Conservation (phyloP, 2,329 filamentous ascomycete genomes). For the Fusarium foetens region DNA sequence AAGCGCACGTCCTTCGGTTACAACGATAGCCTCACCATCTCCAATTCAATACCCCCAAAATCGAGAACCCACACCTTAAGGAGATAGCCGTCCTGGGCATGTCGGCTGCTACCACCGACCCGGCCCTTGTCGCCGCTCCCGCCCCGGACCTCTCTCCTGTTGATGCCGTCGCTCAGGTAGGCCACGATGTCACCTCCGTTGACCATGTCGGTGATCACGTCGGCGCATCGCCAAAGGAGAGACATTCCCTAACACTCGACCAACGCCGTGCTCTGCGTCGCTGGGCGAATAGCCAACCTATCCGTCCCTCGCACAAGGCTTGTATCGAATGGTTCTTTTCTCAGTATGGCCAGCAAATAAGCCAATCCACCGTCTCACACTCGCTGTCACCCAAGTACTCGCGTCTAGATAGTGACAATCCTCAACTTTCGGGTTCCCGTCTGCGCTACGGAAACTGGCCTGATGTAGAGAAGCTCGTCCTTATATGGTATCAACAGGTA, state of each 20-base stretch:
- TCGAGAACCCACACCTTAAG: slow-evolving; percentile 47
- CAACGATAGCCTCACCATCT: slow-evolving; percentile 52
- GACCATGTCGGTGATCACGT: slow-evolving; percentile 17
- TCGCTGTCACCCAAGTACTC: slow-evolving; percentile 71
- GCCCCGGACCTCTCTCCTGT: slow-evolving; percentile 46
- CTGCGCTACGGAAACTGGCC: slow-evolving; percentile 73
- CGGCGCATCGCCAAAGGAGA: slow-evolving; percentile 55
- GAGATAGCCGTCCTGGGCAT: slow-evolving; percentile 48
- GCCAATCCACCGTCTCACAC: slow-evolving; percentile 71
- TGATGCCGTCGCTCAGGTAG: slow-evolving; percentile 35
- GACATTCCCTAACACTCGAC: slow-evolving; percentile 70
- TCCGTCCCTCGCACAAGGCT: slow-evolving; percentile 68
- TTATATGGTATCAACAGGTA: slow-evolving; percentile 65
- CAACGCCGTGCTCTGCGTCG: slow-evolving; percentile 69
- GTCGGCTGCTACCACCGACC: slow-evolving; percentile 53
- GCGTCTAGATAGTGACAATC: slow-evolving; percentile 67
- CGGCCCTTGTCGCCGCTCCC: slow-evolving; percentile 50
- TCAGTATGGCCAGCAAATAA: slow-evolving; percentile 69
- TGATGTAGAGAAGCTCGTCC: slow-evolving; percentile 68
- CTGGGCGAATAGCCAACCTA: slow-evolving; percentile 67
- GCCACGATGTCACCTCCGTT: slow-evolving; percentile 32
- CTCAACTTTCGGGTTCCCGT: slow-evolving; percentile 69
- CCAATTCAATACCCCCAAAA: slow-evolving; percentile 43
- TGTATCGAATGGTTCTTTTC: slow-evolving; percentile 72
- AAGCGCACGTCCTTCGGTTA: slow-evolving; percentile 50